Evolutionary conservation across 257 asterid species (phyloP).

Genomic region (Solanum rostratum): DNA sequence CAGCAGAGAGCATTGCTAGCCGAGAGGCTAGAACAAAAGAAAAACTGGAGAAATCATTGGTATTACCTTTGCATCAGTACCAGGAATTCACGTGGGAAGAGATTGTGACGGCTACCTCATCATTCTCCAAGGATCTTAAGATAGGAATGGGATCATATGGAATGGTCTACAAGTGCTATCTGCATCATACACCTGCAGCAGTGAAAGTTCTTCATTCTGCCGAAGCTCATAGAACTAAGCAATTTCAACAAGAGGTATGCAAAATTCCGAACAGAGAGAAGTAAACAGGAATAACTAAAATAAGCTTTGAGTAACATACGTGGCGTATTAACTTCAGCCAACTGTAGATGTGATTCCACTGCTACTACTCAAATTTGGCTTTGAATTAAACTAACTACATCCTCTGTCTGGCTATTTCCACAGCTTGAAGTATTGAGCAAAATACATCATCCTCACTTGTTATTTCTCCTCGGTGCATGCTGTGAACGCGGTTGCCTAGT

Average conservation of each 20-base stretch:
- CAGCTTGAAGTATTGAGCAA: conserved; percentile 75
- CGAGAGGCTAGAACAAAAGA: conserved; percentile 48
- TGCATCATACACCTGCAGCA: conserved; percentile 77
- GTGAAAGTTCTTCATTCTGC: conserved; percentile 63
- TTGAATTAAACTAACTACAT: neutral
- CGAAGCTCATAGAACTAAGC: conserved; percentile 46
- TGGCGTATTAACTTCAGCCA: neutral
- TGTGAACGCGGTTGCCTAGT: conserved; percentile 65
- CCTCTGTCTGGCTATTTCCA: neutral
- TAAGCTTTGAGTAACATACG: neutral
- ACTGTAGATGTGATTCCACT: neutral
- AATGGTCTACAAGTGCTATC: conserved; percentile 68
- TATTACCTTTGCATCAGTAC: conserved; percentile 31
- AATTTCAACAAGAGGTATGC: conserved; percentile 84
- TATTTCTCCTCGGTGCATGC: conserved; percentile 81
- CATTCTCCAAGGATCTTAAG: conserved; percentile 60
- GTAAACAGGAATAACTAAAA: neutral
- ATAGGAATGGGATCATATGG: conserved; percentile 90
- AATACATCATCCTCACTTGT: conserved; percentile 77
- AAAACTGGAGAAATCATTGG: conserved; percentile 49
- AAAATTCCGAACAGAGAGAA: neutral
- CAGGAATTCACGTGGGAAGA: conserved; percentile 76
- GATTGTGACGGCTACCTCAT: conserved; percentile 50
- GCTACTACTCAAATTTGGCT: neutral
- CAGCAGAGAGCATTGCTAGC: conserved; percentile 45